Evolutionary conservation across 371 early-diverging fungal species (phyloP).

Genomic region (Syncephalastrum sp.): DNA sequence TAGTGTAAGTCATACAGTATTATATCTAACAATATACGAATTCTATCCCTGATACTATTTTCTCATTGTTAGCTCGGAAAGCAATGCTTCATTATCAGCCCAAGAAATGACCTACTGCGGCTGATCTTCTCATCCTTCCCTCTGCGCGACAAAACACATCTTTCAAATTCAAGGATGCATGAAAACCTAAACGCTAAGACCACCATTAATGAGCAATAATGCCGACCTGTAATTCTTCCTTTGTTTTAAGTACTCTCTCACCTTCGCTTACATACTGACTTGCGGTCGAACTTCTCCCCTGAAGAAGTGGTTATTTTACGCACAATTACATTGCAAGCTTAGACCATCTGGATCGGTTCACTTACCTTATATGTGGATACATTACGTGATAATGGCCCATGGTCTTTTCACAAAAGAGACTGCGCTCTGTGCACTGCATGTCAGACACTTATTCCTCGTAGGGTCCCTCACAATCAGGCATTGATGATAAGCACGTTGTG

Average conservation of each 20-base stretch:
- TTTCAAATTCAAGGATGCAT: constrained; percentile 53
- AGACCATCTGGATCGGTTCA: too few relatives aligned
- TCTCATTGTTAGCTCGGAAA: constrained; percentile 62
- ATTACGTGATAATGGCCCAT: too few relatives aligned
- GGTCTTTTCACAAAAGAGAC: too few relatives aligned
- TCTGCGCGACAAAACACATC: constrained; percentile 53
- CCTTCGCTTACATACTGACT: constrained; percentile 3
- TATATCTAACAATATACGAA: background rate
- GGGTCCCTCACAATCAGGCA: too few relatives aligned
- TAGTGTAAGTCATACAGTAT: constrained; percentile 35
- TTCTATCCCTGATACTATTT: background rate
- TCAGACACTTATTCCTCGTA: too few relatives aligned
- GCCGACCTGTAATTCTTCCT: background rate
- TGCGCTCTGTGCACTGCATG: too few relatives aligned
- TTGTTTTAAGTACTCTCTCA: background rate
- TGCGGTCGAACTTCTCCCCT: too few relatives aligned
- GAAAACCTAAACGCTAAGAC: constrained; percentile 2
- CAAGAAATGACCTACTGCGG: constrained; percentile 70
- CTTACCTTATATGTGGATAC: too few relatives aligned
- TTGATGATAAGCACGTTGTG: too few relatives aligned
- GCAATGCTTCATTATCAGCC: constrained; percentile 73
- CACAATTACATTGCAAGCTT: too few relatives aligned
- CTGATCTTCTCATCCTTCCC: constrained; percentile 55
- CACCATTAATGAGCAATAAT: background rate
- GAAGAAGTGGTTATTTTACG: too few relatives aligned